A percentile compares a stretch with the other conserved stretches of the same genome.
phyloP scores from a whole-genome alignment of 345 rosid genomes.

The Melaleuca alternifolia region DNA sequence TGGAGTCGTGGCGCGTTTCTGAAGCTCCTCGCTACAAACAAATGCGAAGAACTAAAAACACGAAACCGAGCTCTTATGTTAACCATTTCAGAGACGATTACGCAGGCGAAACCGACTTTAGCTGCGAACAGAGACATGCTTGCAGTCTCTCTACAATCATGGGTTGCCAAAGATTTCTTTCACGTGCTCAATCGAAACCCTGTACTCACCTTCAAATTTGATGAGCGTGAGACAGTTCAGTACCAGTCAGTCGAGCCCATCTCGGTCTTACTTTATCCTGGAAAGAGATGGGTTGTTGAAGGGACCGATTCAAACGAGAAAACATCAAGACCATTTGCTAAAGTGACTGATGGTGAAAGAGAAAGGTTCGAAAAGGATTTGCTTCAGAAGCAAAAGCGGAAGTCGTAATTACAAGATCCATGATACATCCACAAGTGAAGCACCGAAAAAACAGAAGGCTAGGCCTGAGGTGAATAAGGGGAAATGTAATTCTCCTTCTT shows the following conservation, averaged over 20 bases:
- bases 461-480: not conserved
- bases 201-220: not conserved
- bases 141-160: not conserved
- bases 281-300: not conserved
- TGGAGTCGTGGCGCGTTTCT: not conserved
- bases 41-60: not conserved
- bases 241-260: not conserved
- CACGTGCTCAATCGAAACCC: not conserved
- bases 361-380: not conserved
- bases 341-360: not conserved
- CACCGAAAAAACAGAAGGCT: not conserved
- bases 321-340: not conserved
- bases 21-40: not conserved
- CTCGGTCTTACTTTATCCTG: not conserved
- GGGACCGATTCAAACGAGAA: not conserved
- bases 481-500: not conserved
- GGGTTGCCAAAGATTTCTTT: not conserved
- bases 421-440: not conserved
- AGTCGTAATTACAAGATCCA: not conserved
- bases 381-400: not conserved
- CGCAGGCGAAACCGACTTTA: not conserved
- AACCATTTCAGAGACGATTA: not conserved
- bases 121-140: not conserved
- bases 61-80: not conserved
- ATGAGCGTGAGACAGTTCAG: not conserved